These are phyloP conservation scores for Candida jianshihensis DNA, from an alignment of 805 yeast species.

Conservation along the genomic window DNA sequence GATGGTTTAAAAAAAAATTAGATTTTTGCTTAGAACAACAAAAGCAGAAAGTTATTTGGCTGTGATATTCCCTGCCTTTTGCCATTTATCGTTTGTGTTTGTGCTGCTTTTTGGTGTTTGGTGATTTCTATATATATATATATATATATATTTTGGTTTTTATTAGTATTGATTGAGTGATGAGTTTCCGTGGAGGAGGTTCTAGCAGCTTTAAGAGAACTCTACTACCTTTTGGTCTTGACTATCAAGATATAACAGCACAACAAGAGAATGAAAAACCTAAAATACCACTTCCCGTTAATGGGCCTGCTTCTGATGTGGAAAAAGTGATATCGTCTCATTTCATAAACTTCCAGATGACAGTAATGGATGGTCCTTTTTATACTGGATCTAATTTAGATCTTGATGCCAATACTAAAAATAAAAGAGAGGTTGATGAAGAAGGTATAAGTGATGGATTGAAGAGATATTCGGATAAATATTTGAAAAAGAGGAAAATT, in stretches of 20 bases:
- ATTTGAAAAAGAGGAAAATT: constrained; percentile 59
- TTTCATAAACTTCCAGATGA: constrained; percentile 43
- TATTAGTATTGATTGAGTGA: constrained; percentile 12
- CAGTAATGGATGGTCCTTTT: constrained; percentile 61
- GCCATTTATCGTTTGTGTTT: no score
- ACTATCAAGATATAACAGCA: constrained; percentile 50
- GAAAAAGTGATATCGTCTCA: constrained; percentile 51
- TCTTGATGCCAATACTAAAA: constrained; percentile 20
- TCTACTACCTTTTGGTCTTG: constrained; percentile 68
- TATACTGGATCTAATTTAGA: constrained; percentile 48
- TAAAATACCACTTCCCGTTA: constrained; percentile 51
- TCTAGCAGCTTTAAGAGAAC: constrained; percentile 30
- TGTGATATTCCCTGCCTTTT: no score
- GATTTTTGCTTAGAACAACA: no score
- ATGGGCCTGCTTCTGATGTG: constrained; percentile 43
- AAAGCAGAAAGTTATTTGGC: no score
- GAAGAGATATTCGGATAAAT: constrained; percentile 75
- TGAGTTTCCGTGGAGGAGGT: constrained; percentile 51
- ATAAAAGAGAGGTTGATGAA: constrained; percentile 25
- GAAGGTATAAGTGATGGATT: constrained; percentile 58
- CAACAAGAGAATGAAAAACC: constrained; percentile 29
- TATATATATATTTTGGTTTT: background rate
- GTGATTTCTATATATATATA: no score
- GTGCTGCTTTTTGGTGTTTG: no score
- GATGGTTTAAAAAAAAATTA: no score